Conservation (phyloP, 352 stramenopile genomes). For the Phytophthora uliginosa region DNA sequence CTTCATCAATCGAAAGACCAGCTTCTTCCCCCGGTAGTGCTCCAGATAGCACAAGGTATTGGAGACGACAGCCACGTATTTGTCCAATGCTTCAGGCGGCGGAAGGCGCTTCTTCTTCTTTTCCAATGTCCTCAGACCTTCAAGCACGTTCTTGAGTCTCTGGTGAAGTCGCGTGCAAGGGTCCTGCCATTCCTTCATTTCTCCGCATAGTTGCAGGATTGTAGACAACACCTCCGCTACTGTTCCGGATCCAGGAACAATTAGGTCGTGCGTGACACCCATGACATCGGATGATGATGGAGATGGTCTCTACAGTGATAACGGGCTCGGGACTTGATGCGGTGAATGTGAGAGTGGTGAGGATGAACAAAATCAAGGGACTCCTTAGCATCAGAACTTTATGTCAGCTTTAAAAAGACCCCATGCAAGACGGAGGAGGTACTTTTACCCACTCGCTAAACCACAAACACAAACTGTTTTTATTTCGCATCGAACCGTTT, state of each 20-base stretch:
- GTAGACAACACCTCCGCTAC: conserved; percentile 7
- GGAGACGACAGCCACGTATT: conserved; percentile 13
- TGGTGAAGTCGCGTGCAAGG: conserved; percentile 9
- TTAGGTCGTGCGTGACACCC: conserved; percentile 8
- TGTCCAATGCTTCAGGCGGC: conserved; percentile 7
- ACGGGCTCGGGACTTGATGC: too few relatives aligned
- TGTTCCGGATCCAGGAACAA: conserved; percentile 15
- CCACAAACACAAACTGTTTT: too few relatives aligned
- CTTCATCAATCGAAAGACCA: conserved; percentile 13
- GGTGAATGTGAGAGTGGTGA: too few relatives aligned
- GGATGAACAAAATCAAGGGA: too few relatives aligned
- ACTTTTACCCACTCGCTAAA: too few relatives aligned
- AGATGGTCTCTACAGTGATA: background rate
- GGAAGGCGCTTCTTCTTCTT: conserved; percentile 6
- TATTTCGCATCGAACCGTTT: too few relatives aligned
- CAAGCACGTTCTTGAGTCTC: conserved; percentile 10
- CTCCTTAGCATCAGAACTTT: too few relatives aligned
- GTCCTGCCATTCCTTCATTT: conserved; percentile 26
- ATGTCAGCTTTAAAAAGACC: too few relatives aligned
- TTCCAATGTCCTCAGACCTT: conserved; percentile 10
- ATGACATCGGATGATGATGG: background rate
- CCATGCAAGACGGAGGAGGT: too few relatives aligned
- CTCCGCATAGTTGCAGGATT: conserved; percentile 8
- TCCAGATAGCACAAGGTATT: conserved; percentile 8
- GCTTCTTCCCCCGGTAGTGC: conserved; percentile 17